phyloP scores from a whole-genome alignment of 2,329 filamentous ascomycete genomes.

The Fusarium sambucinum region DNA sequence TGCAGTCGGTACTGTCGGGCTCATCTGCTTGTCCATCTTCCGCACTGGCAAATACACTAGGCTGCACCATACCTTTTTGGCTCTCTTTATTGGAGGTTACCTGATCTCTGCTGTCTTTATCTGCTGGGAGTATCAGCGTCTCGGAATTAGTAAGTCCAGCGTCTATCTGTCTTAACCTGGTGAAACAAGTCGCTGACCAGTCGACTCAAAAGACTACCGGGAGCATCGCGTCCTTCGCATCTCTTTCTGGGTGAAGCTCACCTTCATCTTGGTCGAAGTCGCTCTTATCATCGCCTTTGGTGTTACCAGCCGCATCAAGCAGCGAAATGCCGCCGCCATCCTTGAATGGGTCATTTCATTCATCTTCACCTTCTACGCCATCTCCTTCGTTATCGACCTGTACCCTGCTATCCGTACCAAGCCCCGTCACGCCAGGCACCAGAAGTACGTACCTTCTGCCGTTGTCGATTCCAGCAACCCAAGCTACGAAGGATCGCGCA shows the following conservation, averaged over 20 bases:
- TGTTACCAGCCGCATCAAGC: slow-evolving; percentile 60
- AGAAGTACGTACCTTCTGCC: slow-evolving; percentile 44
- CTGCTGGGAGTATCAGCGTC: slow-evolving; percentile 88
- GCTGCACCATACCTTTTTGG: slow-evolving; percentile 81
- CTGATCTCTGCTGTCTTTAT: slow-evolving; percentile 87
- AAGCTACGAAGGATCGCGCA: slow-evolving; percentile 27
- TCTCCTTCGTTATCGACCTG: slow-evolving; percentile 89
- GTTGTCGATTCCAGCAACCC: slow-evolving; percentile 31
- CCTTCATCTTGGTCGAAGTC: slow-evolving; percentile 85
- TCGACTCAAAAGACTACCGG: slow-evolving; percentile 71
- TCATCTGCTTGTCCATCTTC: slow-evolving; percentile 88
- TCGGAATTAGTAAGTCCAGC: slow-evolving; percentile 73
- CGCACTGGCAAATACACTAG: slow-evolving; percentile 77
- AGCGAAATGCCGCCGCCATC: slow-evolving; percentile 77
- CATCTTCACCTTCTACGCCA: slow-evolving; percentile 88
- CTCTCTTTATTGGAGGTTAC: slow-evolving; percentile 88
- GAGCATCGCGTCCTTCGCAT: slow-evolving; percentile 77
- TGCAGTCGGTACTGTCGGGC: slow-evolving; percentile 78
- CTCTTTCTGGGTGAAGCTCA: slow-evolving; percentile 89
- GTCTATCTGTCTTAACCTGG: background rate
- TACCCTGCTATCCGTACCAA: slow-evolving; percentile 78
- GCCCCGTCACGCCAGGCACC: slow-evolving; percentile 46
- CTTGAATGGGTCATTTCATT: slow-evolving; percentile 85
- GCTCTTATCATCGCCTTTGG: slow-evolving; percentile 80
- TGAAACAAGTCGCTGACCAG: slow-evolving; percentile 4